Conservation (phyloP, 495 filamentous ascomycete genomes). For the Xylaria grammica region DNA sequence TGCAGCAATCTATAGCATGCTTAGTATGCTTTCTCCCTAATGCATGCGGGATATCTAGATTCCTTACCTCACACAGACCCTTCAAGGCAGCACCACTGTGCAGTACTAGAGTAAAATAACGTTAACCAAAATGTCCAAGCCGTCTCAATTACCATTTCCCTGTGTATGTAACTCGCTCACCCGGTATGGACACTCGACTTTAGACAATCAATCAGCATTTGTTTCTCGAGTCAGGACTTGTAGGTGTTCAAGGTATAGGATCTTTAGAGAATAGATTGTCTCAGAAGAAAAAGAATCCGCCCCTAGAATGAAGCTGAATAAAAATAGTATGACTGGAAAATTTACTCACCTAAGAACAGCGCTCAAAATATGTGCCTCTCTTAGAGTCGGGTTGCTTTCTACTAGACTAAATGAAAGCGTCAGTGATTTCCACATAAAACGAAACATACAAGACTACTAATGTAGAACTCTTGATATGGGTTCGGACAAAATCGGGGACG, state of each 20-base stretch:
- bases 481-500: not conserved
- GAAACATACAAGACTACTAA: too few species aligned
- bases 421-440: not conserved
- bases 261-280: too few species aligned
- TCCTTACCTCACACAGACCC: slow-evolving; percentile 72
- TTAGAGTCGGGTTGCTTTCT: slow-evolving; percentile 68
- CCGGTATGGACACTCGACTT: slow-evolving; percentile 25
- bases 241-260: too few species aligned
- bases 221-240: not conserved
- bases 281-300: not conserved
- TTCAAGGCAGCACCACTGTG: slow-evolving; percentile 93
- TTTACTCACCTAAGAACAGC: slow-evolving; percentile 79
- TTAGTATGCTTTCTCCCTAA: not conserved
- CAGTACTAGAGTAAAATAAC: slow-evolving; percentile 54
- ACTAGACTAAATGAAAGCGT: slow-evolving; percentile 56
- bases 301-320: not conserved
- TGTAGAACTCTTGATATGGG: too few species aligned
- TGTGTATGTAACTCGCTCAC: slow-evolving; percentile 1
- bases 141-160: not conserved
- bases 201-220: slow-evolving; percentile 14
- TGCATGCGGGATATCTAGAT: not conserved
- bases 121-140: slow-evolving; percentile 57
- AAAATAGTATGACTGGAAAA: not conserved
- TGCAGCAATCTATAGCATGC: slow-evolving; percentile 64
- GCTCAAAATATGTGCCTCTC: slow-evolving; percentile 89